Evolutionary conservation across 768 basidiomycete species (phyloP), one percentile per base, ranked within the genome.

Genomic region (Amanita subjunquillea): DNA sequence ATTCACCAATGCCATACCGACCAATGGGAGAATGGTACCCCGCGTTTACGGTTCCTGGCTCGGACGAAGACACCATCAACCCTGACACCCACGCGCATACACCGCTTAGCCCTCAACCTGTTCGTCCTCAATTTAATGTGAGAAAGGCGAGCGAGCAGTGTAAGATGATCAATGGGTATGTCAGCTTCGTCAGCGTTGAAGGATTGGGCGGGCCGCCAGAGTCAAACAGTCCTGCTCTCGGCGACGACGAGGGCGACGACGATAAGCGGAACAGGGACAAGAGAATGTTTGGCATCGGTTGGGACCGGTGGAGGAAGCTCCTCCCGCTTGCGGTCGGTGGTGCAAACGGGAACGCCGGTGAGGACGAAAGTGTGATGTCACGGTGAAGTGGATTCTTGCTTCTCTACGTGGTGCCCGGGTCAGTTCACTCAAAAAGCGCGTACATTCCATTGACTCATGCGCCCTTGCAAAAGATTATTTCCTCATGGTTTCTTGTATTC

Each of bases 151-250:
- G 57, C 41, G 59, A 56, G 44, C 55, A 48, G 46, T 60, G 59
- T 50, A 53, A 60, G 39, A 51, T 49, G 53, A 62, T 63, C 48
- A 58, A 63, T 17, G 62, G 62, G 9, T 62, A 60, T 55, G 59
- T 63, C 15, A 56, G 55, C 39, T 63, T 63, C 55, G 47, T 59
- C 37, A 56, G 40, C 39, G 55, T 63, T 13, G 62, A 63, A 44
- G 62, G 62, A 20, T 36, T 63, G 49, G 62, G 62, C 17, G 57
- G 36, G 4, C 62, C 62, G 0, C 60, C 61, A 3, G 59, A 60
- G 15, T 46, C 53, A 17, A 48, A 44, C 15, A 49, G 36, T 22
- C 54, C 55, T 40, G 57, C 48, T 15, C 23, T 48, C 3, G 53
- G 47, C 10, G 56, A 56, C 12, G 56, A 57, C 6, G 55, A 58